A percentile compares a stretch with the other conserved stretches of the same genome.
phyloP scores from a whole-genome alignment of 345 rosid species.

The Erysimum cheiranthoides region DNA sequence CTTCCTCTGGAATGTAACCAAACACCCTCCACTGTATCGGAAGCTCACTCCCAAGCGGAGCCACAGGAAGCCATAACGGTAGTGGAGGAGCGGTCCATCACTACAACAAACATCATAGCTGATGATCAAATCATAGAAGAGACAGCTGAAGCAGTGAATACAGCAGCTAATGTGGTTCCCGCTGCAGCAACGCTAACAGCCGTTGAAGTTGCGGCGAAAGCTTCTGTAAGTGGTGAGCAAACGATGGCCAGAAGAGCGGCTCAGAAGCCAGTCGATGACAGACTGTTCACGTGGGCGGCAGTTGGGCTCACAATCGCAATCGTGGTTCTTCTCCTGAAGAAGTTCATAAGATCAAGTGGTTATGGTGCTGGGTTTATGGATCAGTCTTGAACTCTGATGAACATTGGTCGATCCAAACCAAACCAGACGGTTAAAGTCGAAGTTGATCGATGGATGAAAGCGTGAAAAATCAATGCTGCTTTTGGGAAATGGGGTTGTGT shows the following conservation, averaged over 20 bases:
- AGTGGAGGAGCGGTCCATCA: slow-evolving; percentile 26
- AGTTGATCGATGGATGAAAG: slow-evolving; percentile 25
- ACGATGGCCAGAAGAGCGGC: slow-evolving; percentile 47
- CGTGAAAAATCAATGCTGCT: slow-evolving; percentile 19
- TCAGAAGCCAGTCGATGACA: slow-evolving; percentile 79
- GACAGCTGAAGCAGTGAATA: slow-evolving; percentile 45
- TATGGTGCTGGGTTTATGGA: slow-evolving; percentile 82
- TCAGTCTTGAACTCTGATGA: slow-evolving; percentile 53
- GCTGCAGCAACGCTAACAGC: slow-evolving; percentile 26
- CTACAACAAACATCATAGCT: slow-evolving; percentile 38
- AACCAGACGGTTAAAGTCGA: background rate
- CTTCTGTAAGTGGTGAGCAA: slow-evolving; percentile 50
- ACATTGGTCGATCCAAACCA: slow-evolving; percentile 7
- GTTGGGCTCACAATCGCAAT: slow-evolving; percentile 89
- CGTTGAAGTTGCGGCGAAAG: slow-evolving; percentile 46
- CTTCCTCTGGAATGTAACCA: slow-evolving; percentile 32
- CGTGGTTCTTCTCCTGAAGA: slow-evolving; percentile 83
- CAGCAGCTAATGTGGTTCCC: slow-evolving; percentile 45
- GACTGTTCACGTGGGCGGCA: slow-evolving; percentile 81
- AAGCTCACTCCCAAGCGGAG: slow-evolving; percentile 39
- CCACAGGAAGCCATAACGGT: slow-evolving; percentile 34
- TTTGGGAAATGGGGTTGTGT: slow-evolving; percentile 13
- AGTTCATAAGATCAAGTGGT: slow-evolving; percentile 80
- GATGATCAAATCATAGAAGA: slow-evolving; percentile 58
- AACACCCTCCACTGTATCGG: slow-evolving; percentile 33